A percentile compares a stretch with the other conserved stretches of the same genome.
Conservation (phyloP, 2,329 filamentous ascomycete species). For the Chrysosporium keratinophilum region DNA sequence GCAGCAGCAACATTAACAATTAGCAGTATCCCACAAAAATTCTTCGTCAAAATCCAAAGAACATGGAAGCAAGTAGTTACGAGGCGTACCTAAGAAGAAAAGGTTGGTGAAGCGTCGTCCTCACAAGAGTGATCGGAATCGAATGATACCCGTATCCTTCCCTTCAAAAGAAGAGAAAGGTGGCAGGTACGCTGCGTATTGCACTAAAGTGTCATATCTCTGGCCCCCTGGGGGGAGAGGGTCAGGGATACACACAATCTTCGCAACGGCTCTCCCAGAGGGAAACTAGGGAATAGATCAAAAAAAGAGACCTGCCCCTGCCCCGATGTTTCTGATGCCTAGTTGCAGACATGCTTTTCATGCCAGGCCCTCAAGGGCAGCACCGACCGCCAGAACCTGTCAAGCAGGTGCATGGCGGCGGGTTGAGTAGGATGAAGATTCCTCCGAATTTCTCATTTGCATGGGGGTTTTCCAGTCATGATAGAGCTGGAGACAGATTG, state of each 20-base stretch:
- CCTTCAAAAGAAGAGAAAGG: conserved; percentile 21
- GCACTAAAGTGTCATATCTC: conserved; percentile 70
- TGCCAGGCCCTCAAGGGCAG: conserved; percentile 83
- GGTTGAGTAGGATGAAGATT: conserved; percentile 57
- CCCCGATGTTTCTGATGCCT: conserved; percentile 88
- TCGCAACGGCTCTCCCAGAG: conserved; percentile 90
- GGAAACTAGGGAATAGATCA: conserved; percentile 34
- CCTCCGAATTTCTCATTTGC: conserved; percentile 99
- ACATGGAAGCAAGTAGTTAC: conserved; percentile 11
- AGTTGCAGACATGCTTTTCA: conserved; percentile 66
- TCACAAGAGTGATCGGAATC: conserved; percentile 88
- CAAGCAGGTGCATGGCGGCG: conserved; percentile 18
- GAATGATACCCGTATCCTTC: conserved; percentile 54
- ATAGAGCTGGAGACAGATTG: conserved; percentile 12
- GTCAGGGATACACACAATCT: conserved; percentile 61
- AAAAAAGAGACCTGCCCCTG: conserved; percentile 27
- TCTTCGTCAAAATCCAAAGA: background rate
- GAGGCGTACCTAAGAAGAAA: conserved; percentile 43
- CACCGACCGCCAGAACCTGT: conserved; percentile 21
- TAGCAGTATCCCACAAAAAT: conserved; percentile 27
- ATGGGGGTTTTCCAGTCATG: conserved; percentile 18
- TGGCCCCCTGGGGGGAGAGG: background rate
- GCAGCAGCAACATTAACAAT: conserved; percentile 11
- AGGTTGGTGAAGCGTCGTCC: conserved; percentile 56
- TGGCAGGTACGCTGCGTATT: conserved; percentile 71